Evolutionary conservation across 768 basidiomycete genomes (phyloP).

Genomic region (Fomitopsis serialis): DNA sequence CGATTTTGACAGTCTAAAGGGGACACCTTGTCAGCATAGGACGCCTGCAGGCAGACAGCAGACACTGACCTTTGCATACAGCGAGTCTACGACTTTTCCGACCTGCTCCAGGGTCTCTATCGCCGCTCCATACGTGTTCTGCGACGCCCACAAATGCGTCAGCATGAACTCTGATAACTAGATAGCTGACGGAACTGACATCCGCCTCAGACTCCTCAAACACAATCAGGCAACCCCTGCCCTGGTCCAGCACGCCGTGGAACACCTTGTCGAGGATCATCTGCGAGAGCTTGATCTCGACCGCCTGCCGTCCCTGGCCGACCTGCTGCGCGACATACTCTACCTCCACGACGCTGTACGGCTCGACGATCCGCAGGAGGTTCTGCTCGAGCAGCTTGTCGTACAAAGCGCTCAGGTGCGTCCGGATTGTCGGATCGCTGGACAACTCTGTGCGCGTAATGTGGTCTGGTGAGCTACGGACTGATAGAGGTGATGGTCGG

Average conservation of each 20-base stretch:
- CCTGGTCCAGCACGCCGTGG: constrained; percentile 95
- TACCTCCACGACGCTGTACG: constrained; percentile 90
- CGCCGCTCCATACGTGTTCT: constrained; percentile 87
- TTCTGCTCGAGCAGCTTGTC: constrained; percentile 97
- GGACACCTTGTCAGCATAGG: not conserved
- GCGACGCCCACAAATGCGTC: not conserved
- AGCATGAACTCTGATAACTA: too few species aligned
- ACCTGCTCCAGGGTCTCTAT: constrained; percentile 89
- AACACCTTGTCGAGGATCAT: constrained; percentile 98
- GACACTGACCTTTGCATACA: constrained; percentile 73
- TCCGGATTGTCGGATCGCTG: constrained; percentile 92
- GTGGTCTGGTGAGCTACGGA: not conserved
- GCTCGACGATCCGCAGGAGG: constrained; percentile 90
- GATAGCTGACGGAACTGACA: constrained; percentile 53
- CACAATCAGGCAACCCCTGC: constrained; percentile 85
- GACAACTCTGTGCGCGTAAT: constrained; percentile 63
- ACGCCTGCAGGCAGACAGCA: too few species aligned
- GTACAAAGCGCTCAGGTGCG: constrained; percentile 89
- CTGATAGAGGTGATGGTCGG: not conserved
- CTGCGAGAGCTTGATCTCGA: constrained; percentile 94
- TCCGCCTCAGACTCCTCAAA: constrained; percentile 84
- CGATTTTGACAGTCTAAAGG: constrained; percentile 39
- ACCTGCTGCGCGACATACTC: constrained; percentile 84
- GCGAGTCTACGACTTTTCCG: constrained; percentile 87
- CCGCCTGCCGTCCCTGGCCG: constrained; percentile 79